Evolutionary conservation across 2,329 filamentous ascomycete genomes (phyloP).

Genomic region (Aureobasidium sp.): DNA sequence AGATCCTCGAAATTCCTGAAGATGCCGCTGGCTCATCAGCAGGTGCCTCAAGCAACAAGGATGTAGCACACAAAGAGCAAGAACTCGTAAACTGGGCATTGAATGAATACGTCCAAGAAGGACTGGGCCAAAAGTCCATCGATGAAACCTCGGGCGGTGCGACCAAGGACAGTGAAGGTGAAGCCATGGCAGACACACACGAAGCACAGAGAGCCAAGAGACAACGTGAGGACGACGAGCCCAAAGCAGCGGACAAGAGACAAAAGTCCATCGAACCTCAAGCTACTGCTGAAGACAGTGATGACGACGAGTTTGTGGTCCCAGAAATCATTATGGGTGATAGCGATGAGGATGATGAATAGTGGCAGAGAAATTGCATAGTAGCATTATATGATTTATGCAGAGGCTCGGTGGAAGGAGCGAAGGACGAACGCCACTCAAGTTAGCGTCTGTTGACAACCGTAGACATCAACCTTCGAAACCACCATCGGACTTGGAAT

Average conservation of each 20-base stretch:
- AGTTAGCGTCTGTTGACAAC: too few species aligned
- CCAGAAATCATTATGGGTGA: slow-evolving; percentile 28
- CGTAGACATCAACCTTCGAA: too few species aligned
- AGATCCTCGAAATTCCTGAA: background rate
- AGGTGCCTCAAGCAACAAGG: background rate
- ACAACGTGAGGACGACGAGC: background rate
- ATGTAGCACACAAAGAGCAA: background rate
- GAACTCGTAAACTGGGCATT: slow-evolving; percentile 4
- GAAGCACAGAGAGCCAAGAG: background rate
- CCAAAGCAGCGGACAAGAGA: background rate
- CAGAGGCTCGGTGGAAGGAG: background rate
- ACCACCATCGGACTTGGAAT: background rate
- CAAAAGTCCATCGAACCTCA: background rate
- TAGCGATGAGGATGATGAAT: slow-evolving; percentile 23
- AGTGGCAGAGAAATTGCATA: background rate
- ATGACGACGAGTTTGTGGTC: slow-evolving; percentile 31
- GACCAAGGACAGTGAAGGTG: background rate
- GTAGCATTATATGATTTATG: background rate
- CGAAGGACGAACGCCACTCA: too few species aligned
- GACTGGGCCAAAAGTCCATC: background rate
- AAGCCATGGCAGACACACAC: background rate
- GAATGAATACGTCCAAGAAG: background rate
- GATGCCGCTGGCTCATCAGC: background rate
- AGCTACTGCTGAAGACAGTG: slow-evolving; percentile 18
- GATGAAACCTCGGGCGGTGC: background rate